phyloP scores from a whole-genome alignment of 2,329 filamentous ascomycete species.

The Phialocephala subalpina region DNA sequence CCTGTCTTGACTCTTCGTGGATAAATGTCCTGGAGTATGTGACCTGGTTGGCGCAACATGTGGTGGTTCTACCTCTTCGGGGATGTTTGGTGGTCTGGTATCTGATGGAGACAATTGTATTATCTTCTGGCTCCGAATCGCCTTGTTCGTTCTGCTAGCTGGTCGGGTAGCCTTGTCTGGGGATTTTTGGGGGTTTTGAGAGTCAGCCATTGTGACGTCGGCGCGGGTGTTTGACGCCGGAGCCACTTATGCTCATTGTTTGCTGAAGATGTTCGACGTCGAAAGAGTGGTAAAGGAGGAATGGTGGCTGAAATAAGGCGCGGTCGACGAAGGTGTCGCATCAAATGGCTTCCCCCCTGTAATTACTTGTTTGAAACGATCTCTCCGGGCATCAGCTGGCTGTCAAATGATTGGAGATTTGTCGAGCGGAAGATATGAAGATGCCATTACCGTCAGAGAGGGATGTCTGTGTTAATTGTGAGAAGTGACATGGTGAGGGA shows the following conservation, averaged over 20 bases:
- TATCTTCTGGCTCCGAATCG: conserved; percentile 63
- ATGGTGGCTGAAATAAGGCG: conserved; percentile 26
- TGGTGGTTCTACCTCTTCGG: conserved; percentile 49
- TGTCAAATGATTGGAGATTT: conserved; percentile 20
- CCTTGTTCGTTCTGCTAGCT: conserved; percentile 50
- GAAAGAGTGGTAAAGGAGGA: conserved; percentile 12
- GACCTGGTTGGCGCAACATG: conserved; percentile 56
- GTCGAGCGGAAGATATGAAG: background rate
- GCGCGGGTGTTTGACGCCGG: conserved; percentile 32
- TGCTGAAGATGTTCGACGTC: conserved; percentile 23
- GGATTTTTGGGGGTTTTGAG: conserved; percentile 36
- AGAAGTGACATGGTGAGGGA: conserved; percentile 2
- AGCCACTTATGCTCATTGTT: conserved; percentile 39
- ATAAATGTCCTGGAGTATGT: conserved; percentile 68
- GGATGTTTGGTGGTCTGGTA: conserved; percentile 44
- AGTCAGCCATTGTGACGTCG: conserved; percentile 45
- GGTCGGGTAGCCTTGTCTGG: conserved; percentile 44
- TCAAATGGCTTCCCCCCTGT: conserved; percentile 17
- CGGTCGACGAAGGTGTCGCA: conserved; percentile 29
- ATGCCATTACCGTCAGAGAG: conserved; percentile 1
- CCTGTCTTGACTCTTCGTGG: conserved; percentile 59
- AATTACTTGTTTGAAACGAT: conserved; percentile 25
- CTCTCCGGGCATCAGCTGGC: conserved; percentile 1
- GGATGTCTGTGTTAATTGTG: background rate
- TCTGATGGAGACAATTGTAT: conserved; percentile 48